Base-by-base conservation (phyloP, 257 asterid species). In the Solanum phureja region DNA sequence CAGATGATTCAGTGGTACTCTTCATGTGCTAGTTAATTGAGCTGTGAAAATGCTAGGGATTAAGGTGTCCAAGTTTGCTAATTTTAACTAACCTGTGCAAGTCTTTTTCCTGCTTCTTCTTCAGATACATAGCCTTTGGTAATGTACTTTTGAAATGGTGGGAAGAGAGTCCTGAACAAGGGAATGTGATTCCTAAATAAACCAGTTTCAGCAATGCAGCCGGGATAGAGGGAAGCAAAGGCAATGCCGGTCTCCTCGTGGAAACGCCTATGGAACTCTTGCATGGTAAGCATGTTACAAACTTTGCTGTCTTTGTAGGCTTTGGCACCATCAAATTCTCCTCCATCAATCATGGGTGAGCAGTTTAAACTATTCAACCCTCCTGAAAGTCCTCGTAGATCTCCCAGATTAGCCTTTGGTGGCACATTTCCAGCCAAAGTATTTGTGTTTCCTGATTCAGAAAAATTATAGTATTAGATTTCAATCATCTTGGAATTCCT, bases 351-450 rank as follows among this genome's bases (percentile, higher is more conserved):
- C 98, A 96, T 96, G 87, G 98, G 52, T 1, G 98, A 93, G 90
- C 92, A 90, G 72, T 93, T 92, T 35, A 92, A 81, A 33, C 96
- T 95, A 83, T 91, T 94, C 91, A 96, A 84, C 14, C 98, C 98
- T n/a, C 96, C 98, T 1, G 93, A 91, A 5, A 96, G 94, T 21
- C 99, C 99, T 90, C 98, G 91, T 77, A 95, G 91, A 89, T 96
- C 98, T 58, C 99, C 99, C 0, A 96, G 94, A 89, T 94, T 95
- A 4, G 99, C 99, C 91, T 95, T 96, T 14, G 99, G 99, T 27
- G 99, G 98, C 76, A 96, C 99, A n/a, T 96, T 96, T 52, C 99
- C 99, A 2, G 99, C 99, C 94, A 96, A 92, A 27, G 99, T 96
- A 92, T 96, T 95, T 52, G 98, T 93, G 92, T 96, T 95, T 69